Percentiles rank a stretch among this genome's conserved stretches.
These are phyloP conservation scores for Recurvomyces mirabilis DNA, from an alignment of 495 filamentous ascomycete species.

Conservation along the genomic window DNA sequence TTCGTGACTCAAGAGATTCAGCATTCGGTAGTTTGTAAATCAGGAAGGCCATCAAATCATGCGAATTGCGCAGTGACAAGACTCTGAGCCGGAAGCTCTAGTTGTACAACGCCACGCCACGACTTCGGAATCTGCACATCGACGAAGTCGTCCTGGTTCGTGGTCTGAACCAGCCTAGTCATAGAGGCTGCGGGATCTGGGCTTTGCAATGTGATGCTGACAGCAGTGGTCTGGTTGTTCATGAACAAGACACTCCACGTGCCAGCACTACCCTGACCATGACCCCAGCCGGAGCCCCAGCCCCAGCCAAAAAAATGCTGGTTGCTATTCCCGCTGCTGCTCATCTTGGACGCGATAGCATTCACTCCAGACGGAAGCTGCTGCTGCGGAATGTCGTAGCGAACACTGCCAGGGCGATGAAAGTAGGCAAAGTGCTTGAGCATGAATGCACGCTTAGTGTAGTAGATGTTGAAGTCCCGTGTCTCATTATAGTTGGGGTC, in stretches of 20 bases:
- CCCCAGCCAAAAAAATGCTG: too few relatives aligned
- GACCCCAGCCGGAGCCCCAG: background rate
- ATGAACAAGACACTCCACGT: constrained; percentile 15
- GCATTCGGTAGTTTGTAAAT: too few relatives aligned
- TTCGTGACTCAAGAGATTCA: too few relatives aligned
- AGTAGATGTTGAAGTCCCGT: constrained; percentile 12
- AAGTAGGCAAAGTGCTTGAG: constrained; percentile 16
- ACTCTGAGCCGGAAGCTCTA: background rate
- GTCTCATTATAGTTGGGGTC: constrained; percentile 17
- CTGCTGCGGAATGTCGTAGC: constrained; percentile 8
- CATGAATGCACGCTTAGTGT: constrained; percentile 17
- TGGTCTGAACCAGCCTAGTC: background rate
- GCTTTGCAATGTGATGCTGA: background rate
- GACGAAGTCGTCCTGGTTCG: background rate
- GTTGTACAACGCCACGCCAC: background rate
- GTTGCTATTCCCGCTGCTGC: too few relatives aligned
- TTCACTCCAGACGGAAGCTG: constrained; percentile 12
- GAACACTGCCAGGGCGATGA: constrained; percentile 12
- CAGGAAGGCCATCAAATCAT: too few relatives aligned
- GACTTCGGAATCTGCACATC: background rate
- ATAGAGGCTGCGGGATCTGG: background rate
- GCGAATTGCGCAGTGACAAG: background rate
- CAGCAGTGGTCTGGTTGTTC: constrained; percentile 12
- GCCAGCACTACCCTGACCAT: background rate
- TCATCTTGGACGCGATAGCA: constrained; percentile 8